These are phyloP conservation scores for Kitagawia praeruptora DNA, from an alignment of 129 eudicot species.

Conservation along the genomic window DNA sequence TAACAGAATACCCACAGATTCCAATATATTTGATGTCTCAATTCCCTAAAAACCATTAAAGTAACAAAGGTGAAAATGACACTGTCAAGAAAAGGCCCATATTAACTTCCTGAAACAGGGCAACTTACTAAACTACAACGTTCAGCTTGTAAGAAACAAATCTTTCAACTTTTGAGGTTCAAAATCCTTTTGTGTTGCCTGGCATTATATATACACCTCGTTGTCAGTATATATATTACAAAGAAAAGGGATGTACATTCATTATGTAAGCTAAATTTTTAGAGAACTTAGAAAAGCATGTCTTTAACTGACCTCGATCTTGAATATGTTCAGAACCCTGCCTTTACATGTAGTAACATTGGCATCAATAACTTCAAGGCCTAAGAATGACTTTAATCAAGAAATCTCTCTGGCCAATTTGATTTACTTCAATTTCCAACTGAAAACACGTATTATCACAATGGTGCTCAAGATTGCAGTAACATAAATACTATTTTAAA, in stretches of 20 bases:
- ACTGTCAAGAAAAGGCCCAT: not conserved
- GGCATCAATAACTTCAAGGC: constrained; percentile 51
- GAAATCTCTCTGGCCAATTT: constrained; percentile 24
- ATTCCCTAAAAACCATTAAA: constrained; percentile 53
- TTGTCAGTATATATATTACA: not conserved
- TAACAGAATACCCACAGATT: constrained; percentile 78
- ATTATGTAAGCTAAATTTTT: not conserved
- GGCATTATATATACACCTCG: not conserved
- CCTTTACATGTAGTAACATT: constrained; percentile 47
- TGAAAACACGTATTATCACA: constrained; percentile 4
- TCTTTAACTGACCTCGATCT: constrained; percentile 33
- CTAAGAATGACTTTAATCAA: constrained; percentile 42
- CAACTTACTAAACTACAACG: not conserved
- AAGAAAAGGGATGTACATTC: not conserved
- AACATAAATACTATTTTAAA: not conserved
- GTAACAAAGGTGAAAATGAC: not conserved
- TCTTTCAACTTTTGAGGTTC: not conserved
- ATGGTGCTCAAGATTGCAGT: not conserved
- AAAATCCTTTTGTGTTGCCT: constrained; percentile 5
- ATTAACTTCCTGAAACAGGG: not conserved
- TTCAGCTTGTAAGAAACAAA: constrained; percentile 4
- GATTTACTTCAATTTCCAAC: constrained; percentile 52
- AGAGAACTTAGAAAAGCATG: not conserved
- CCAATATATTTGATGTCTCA: constrained; percentile 90
- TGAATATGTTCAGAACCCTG: constrained; percentile 39